phyloP scores from a whole-genome alignment of 2,329 filamentous ascomycete species.

The Aspergillus sp. region DNA sequence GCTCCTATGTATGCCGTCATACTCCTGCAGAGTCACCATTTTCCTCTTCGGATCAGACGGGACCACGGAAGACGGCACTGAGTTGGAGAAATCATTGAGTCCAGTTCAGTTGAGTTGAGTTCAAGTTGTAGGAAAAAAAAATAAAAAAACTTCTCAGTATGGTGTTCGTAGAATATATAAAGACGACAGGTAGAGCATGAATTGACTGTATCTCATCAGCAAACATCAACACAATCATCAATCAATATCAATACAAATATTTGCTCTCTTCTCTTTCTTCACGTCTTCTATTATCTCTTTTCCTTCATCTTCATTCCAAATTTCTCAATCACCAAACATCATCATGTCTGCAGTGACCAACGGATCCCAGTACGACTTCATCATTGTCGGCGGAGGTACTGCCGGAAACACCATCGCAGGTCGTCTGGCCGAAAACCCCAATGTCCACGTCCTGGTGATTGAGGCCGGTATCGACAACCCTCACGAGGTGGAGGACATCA shows the following conservation, averaged over 20 bases:
- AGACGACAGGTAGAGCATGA: background rate
- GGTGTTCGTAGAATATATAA: background rate
- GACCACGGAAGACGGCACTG: background rate
- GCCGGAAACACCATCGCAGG: conserved; percentile 46
- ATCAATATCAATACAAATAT: background rate
- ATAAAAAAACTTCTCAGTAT: background rate
- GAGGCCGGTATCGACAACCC: conserved; percentile 47
- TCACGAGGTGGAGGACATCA: conserved; percentile 52
- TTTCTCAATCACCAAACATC: background rate
- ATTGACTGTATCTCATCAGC: background rate
- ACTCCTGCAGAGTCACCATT: background rate
- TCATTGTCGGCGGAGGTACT: conserved; percentile 38
- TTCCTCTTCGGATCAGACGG: background rate
- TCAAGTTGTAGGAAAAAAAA: background rate
- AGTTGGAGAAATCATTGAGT: background rate
- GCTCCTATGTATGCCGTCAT: no score
- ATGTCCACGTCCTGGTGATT: conserved; percentile 43
- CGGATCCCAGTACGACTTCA: conserved; percentile 27
- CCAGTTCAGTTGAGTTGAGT: no score
- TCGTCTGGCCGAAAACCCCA: conserved; percentile 51
- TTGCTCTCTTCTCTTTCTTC: background rate
- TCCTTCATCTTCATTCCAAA: background rate
- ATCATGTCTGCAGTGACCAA: conserved; percentile 6
- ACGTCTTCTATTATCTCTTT: background rate
- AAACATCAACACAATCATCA: background rate